A percentile compares a stretch with the other conserved stretches of the same genome.
phyloP scores from a whole-genome alignment of 495 filamentous ascomycete species.

The Xylaria telfairii region DNA sequence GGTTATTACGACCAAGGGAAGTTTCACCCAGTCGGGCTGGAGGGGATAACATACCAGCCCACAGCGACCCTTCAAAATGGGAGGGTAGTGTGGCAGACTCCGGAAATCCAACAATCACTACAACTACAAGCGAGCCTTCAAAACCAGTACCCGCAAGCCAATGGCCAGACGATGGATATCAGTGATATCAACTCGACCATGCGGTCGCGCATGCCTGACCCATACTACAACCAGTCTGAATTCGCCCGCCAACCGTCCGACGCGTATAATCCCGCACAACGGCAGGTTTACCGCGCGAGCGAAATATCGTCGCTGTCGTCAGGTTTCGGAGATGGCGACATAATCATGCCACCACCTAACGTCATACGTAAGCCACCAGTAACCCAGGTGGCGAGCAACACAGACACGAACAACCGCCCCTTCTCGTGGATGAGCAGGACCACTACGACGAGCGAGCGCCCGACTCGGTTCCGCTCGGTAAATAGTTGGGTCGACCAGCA shows the following conservation, averaged over 20 bases:
- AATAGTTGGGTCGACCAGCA: slow-evolving; percentile 70
- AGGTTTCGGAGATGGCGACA: slow-evolving; percentile 59
- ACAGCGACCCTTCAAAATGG: slow-evolving; percentile 4
- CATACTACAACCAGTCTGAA: slow-evolving; percentile 48
- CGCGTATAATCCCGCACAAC: slow-evolving; percentile 41
- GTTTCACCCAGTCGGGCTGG: slow-evolving; percentile 21
- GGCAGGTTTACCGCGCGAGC: slow-evolving; percentile 44
- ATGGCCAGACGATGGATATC: slow-evolving; percentile 23
- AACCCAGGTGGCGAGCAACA: not conserved
- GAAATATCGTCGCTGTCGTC: slow-evolving; percentile 60
- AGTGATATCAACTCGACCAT: slow-evolving; percentile 30
- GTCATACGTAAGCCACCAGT: slow-evolving; percentile 26
- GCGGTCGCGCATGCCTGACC: slow-evolving; percentile 38
- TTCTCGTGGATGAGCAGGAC: slow-evolving; percentile 48
- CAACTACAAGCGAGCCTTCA: slow-evolving; percentile 16
- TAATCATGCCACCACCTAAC: slow-evolving; percentile 47
- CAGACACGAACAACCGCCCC: slow-evolving; percentile 33
- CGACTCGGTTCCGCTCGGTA: slow-evolving; percentile 62
- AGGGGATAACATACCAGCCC: slow-evolving; percentile 22
- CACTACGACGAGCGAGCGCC: slow-evolving; percentile 54
- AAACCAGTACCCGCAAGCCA: slow-evolving; percentile 17
- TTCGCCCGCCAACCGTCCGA: slow-evolving; percentile 43
- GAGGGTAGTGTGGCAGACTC: slow-evolving; percentile 7
- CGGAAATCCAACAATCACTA: slow-evolving; percentile 11
- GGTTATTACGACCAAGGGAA: slow-evolving; percentile 42